A percentile compares a stretch with the other conserved stretches of the same genome.
These are phyloP conservation scores for Macrophomina tecta DNA, from an alignment of 2,329 filamentous ascomycete genomes.

Conservation along the genomic window DNA sequence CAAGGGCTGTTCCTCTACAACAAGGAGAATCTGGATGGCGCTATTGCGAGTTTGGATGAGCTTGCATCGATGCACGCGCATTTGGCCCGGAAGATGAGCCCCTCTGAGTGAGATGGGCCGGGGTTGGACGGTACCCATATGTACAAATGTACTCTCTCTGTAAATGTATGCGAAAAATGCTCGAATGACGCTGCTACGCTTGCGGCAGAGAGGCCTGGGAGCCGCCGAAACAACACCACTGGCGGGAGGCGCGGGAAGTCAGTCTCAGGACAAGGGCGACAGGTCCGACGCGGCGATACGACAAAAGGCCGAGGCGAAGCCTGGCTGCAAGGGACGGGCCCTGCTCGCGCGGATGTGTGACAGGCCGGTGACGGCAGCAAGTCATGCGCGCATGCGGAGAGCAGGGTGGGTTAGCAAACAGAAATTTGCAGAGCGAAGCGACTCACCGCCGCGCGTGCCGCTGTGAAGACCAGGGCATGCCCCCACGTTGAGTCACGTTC, in stretches of 20 bases:
- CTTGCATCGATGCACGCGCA: conserved; percentile 43
- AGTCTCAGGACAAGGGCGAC: not conserved
- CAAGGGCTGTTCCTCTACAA: conserved; percentile 96
- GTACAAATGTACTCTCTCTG: not conserved
- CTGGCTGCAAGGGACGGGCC: conserved; percentile 18
- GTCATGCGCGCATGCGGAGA: conserved; percentile 21
- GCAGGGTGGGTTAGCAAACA: not conserved
- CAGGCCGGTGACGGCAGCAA: conserved; percentile 10
- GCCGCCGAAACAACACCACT: not conserved
- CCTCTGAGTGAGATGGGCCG: not conserved
- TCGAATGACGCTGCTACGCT: not conserved
- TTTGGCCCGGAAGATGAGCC: conserved; percentile 21
- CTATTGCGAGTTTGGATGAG: conserved; percentile 77
- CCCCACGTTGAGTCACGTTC: conserved; percentile 14
- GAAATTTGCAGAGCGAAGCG: not conserved
- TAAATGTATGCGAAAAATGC: not conserved
- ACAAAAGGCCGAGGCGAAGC: not conserved
- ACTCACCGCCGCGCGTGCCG: conserved; percentile 23
- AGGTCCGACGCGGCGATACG: not conserved
- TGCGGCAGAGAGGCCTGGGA: not conserved
- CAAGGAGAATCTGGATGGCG: conserved; percentile 87
- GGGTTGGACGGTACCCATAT: not conserved
- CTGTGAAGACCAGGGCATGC: conserved; percentile 8
- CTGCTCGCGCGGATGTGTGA: conserved; percentile 16
- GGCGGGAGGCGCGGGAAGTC: conserved; percentile 9